These are phyloP conservation scores for Eremochloa ophiuroides DNA, from an alignment of 176 grass and related monocot species.

Conservation along the genomic window DNA sequence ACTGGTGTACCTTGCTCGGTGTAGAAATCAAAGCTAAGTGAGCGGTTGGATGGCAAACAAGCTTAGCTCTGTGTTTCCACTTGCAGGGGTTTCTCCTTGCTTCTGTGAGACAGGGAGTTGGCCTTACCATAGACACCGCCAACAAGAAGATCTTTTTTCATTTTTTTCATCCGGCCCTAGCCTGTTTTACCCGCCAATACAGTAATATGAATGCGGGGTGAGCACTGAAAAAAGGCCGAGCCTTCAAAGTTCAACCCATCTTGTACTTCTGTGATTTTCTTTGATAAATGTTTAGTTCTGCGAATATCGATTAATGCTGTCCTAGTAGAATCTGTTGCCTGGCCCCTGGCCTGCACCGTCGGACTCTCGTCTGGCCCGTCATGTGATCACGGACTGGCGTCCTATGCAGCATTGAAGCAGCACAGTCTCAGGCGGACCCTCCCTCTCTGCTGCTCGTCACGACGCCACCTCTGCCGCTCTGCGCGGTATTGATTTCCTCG, in stretches of 20 bases:
- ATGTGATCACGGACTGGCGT: conserved; percentile 42
- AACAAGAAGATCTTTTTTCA: too few relatives aligned
- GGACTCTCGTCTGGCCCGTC: neutral
- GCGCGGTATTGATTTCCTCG: conserved; percentile 8
- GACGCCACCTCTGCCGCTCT: neutral
- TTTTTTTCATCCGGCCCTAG: too few relatives aligned
- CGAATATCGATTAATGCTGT: too few relatives aligned
- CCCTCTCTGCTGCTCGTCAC: neutral
- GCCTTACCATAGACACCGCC: too few relatives aligned
- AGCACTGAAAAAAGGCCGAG: neutral
- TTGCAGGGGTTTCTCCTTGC: neutral
- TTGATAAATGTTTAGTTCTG: too few relatives aligned
- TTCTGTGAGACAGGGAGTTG: neutral
- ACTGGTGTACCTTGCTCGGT: neutral
- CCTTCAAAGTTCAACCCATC: too few relatives aligned
- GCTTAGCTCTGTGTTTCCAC: neutral
- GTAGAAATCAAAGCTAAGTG: neutral
- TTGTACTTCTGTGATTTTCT: too few relatives aligned
- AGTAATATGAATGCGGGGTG: neutral
- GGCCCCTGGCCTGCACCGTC: neutral
- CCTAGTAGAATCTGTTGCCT: neutral
- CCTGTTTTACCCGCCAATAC: too few relatives aligned
- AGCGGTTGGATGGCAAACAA: neutral
- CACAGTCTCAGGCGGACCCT: neutral
- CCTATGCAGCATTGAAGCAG: conserved; percentile 33